Evolutionary conservation across 108 stramenopile species (phyloP).

Genomic region (Phaeodactylum tricornutum): DNA sequence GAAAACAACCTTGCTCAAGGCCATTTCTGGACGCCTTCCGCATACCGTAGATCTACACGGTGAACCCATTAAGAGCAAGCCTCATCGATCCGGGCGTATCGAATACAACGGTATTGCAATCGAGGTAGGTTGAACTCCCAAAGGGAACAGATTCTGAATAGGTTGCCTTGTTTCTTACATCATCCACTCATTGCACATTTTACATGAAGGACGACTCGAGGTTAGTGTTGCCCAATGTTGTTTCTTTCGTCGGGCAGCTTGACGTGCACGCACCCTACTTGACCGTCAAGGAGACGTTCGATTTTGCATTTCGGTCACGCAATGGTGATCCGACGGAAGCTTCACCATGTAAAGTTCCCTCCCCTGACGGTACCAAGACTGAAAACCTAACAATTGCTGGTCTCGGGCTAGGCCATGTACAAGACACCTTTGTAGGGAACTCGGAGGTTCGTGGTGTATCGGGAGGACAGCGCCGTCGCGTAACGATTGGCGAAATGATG

Average conservation of each 20-base stretch:
- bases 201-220: conserved; percentile 28
- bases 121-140: conserved; percentile 13
- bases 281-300: conserved; percentile 64
- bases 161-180: too few species aligned
- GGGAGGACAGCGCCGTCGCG: conserved; percentile 52
- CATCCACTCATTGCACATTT: too few species aligned
- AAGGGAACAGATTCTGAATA: conserved; percentile 1
- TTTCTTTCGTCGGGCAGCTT: conserved; percentile 45
- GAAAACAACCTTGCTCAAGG: conserved; percentile 33
- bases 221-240: conserved; percentile 21
- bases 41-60: neutral
- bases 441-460: conserved; percentile 38
- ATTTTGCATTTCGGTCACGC: conserved; percentile 56
- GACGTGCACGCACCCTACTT: conserved; percentile 52
- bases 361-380: conserved; percentile 4
- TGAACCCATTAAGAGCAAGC: conserved; percentile 1
- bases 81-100: conserved; percentile 10
- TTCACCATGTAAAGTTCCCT: conserved; percentile 29
- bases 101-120: conserved; percentile 39
- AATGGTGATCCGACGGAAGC: too few species aligned
- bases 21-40: conserved; percentile 21
- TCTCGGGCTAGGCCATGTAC: conserved; percentile 39
- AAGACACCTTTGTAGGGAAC: conserved; percentile 62
- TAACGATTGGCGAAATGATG: conserved; percentile 80
- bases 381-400: neutral